phyloP scores from a whole-genome alignment of 257 asterid genomes.

The Sherardia arvensis region DNA sequence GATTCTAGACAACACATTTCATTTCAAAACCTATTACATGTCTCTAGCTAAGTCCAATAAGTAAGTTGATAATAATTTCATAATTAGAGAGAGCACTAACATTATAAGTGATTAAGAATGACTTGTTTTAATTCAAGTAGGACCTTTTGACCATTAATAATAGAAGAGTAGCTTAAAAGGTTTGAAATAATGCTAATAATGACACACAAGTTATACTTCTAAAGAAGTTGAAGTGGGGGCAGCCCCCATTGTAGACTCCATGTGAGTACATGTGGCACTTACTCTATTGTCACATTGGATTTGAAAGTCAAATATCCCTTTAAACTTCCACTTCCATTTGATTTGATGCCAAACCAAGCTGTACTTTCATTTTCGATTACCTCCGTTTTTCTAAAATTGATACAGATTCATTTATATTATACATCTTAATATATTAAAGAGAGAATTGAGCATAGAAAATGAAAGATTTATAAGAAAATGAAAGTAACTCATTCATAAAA shows the following conservation, averaged over 20 bases:
- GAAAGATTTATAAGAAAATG: too few relatives aligned
- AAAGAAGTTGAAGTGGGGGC: not conserved
- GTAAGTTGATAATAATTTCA: not conserved
- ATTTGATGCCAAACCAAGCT: slow-evolving; percentile 7
- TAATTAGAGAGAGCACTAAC: not conserved
- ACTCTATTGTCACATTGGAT: slow-evolving; percentile 16
- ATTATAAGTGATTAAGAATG: not conserved
- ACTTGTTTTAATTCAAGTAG: not conserved
- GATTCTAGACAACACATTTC: not conserved
- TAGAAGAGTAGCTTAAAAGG: not conserved
- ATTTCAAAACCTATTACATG: too few relatives aligned
- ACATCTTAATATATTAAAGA: too few relatives aligned
- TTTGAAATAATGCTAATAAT: not conserved
- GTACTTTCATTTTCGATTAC: slow-evolving; percentile 5
- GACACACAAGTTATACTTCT: not conserved
- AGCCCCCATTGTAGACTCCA: slow-evolving; percentile 14
- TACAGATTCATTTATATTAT: too few relatives aligned
- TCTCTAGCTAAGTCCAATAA: not conserved
- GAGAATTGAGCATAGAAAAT: too few relatives aligned
- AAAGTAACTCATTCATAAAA: too few relatives aligned
- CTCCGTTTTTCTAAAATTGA: too few relatives aligned
- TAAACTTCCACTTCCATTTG: slow-evolving; percentile 15
- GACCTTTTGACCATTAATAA: not conserved
- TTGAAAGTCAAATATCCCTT: not conserved
- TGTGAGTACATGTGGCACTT: slow-evolving; percentile 21